Conservation (phyloP, 192 early-diverging fungal genomes). For the Chytriomyces confervae region DNA sequence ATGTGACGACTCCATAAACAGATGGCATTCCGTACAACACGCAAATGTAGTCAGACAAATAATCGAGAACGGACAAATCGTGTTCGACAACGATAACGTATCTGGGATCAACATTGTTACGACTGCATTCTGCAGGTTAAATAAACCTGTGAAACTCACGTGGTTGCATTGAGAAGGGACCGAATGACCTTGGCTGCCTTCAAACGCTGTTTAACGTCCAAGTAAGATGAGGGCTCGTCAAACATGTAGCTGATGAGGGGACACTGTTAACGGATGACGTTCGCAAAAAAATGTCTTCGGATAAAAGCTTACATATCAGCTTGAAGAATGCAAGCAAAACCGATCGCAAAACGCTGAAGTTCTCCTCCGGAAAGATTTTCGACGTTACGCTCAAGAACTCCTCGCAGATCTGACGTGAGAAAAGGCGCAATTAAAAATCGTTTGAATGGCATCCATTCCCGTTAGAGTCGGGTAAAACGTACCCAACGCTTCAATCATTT, state of each 20-base stretch:
- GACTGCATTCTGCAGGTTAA: neutral
- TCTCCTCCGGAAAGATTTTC: conserved; percentile 42
- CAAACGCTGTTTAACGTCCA: conserved; percentile 99
- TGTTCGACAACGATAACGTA: conserved; percentile 98
- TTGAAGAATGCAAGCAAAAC: conserved; percentile 76
- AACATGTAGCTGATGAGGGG: conserved; percentile 81
- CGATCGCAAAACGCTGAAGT: conserved; percentile 97
- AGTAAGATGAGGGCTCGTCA: conserved; percentile 96
- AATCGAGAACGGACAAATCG: conserved; percentile 97
- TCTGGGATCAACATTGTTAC: conserved; percentile 30
- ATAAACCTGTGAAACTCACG: conserved; percentile 40
- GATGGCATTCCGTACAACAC: conserved; percentile 97
- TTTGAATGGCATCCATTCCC: neutral
- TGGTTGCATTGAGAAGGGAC: conserved; percentile 70
- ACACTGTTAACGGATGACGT: neutral
- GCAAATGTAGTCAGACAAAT: conserved; percentile 97
- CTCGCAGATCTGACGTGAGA: conserved; percentile 72
- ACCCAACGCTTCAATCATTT: conserved; percentile 76
- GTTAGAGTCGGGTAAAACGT: conserved; percentile 16
- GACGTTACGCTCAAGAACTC: conserved; percentile 75
- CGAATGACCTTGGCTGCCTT: conserved; percentile 94
- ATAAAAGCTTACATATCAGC: conserved; percentile 87
- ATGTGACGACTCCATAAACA: conserved; percentile 94
- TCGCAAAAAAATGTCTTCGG: neutral
- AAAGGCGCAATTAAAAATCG: no score